Percentiles rank a stretch among this genome's conserved stretches.
phyloP scores from a whole-genome alignment of 1,284 basidiomycete genomes.

The Kwoniella shivajii region DNA sequence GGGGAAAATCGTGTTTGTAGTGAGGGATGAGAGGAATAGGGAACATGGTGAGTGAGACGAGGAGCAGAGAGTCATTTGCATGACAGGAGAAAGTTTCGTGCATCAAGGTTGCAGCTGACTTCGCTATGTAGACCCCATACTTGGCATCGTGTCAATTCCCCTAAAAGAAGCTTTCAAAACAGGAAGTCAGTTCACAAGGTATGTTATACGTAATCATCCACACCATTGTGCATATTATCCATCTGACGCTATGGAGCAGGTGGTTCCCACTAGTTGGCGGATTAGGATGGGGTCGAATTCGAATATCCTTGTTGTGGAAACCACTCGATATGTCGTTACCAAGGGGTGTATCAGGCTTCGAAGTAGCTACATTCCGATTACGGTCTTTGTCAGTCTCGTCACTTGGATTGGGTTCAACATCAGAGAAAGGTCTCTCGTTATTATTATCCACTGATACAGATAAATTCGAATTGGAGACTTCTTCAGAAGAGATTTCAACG shows the following conservation, averaged over 20 bases:
- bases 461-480: constrained; percentile 18
- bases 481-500: background rate
- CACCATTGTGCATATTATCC: constrained; percentile 11
- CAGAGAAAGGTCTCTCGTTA: constrained; percentile 29
- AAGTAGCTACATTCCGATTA: constrained; percentile 48
- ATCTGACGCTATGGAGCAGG: constrained; percentile 16
- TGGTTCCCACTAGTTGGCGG: constrained; percentile 52
- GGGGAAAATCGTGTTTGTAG: constrained; percentile 54
- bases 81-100: constrained; percentile 1
- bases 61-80: background rate
- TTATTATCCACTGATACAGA: constrained; percentile 46
- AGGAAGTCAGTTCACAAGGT: constrained; percentile 43
- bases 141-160: constrained; percentile 42
- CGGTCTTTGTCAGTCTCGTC: constrained; percentile 28
- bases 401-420: constrained; percentile 9
- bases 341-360: constrained; percentile 43
- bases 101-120: too few relatives aligned
- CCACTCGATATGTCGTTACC: constrained; percentile 51
- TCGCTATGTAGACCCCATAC: constrained; percentile 49
- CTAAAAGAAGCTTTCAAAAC: constrained; percentile 39
- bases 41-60: constrained; percentile 44
- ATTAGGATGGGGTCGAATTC: constrained; percentile 50
- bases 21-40: constrained; percentile 53
- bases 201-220: constrained; percentile 1
- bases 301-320: constrained; percentile 54